Evolutionary conservation across 768 basidiomycete genomes (phyloP), one percentile per base, ranked within the genome.

Genomic region (Fomitopsis pulvina): DNA sequence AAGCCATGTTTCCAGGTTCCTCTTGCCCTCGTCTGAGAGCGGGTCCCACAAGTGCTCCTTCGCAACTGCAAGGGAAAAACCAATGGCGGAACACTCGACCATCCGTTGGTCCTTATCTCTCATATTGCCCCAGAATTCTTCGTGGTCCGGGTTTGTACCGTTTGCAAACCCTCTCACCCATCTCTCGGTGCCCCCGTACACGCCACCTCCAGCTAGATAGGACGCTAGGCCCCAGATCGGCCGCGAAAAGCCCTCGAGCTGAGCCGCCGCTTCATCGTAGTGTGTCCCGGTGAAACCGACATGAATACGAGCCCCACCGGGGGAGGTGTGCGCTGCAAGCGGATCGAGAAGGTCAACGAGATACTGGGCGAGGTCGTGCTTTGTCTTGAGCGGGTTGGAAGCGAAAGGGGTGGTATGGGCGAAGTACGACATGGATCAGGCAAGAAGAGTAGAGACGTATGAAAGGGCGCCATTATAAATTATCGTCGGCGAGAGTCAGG

Each of bases 61-160:
- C 1, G 81, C 81, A 18, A 85, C 77, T 9, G 83, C 75, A 37
- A 90, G 71, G 0, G 83, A 71, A 63, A 83, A 90, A 3, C 85
- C 85, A 55, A 87, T 80, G 2, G 85, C 80, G 49, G 81, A 81
- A 67, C 85, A 87, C 63, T 87, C 87, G 1, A 88, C 87, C 87
- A 88, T 90, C 34, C 86, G 68, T 64, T 88, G 85, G 64, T 87
- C 86, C 63, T 79, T 83, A 58, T 83, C 77, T 50, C 77, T 73
- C 73, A 86, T 86, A 51, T 76, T 66, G 2, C 85, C 86, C 86
- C 86, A 90, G 64, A 84, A 87, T 66, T 88, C 87, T 2, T 74
- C 71, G 46, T 75, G 73, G 4, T 70, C 63, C 1, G 83, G 83
- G 61, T 90, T 72, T n/a, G 83, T 85, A 1, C 86, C 86, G 55